Evolutionary conservation across 495 filamentous ascomycete species (phyloP).

Genomic region (Chlorociboria aeruginascens): DNA sequence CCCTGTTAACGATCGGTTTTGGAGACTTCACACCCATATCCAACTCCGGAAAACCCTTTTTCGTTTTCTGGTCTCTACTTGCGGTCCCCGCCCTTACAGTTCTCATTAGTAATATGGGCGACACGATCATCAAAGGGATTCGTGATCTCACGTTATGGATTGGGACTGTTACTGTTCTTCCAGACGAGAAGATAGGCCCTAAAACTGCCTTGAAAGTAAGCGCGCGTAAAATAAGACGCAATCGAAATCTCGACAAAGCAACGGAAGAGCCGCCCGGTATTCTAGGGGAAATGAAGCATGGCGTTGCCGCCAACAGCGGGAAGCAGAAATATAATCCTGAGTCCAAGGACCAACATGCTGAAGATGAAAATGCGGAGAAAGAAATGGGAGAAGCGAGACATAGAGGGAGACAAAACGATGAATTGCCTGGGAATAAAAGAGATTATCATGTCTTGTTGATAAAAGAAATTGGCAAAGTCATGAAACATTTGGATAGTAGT

Average conservation of each 20-base stretch:
- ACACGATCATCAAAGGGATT: constrained; percentile 62
- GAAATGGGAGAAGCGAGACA: constrained; percentile 11
- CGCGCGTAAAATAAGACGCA: constrained; percentile 1
- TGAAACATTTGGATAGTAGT: constrained; percentile 44
- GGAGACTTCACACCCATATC: constrained; percentile 62
- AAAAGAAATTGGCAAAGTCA: constrained; percentile 55
- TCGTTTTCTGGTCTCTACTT: constrained; percentile 82
- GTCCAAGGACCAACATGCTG: constrained; percentile 3
- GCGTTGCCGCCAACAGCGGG: constrained; percentile 10
- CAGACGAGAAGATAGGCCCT: constrained; percentile 44
- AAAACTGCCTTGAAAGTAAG: constrained; percentile 21
- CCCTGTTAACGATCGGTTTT: constrained; percentile 76
- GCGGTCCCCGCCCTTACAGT: constrained; percentile 76
- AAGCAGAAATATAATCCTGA: constrained; percentile 17
- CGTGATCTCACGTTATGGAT: constrained; percentile 57
- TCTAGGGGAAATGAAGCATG: constrained; percentile 25
- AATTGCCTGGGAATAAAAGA: constrained; percentile 25
- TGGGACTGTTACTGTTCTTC: constrained; percentile 64
- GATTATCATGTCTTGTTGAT: constrained; percentile 54
- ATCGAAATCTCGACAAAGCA: constrained; percentile 1
- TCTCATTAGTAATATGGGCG: constrained; percentile 72
- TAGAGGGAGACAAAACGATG: background rate
- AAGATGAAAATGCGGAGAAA: constrained; percentile 19
- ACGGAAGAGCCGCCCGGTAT: constrained; percentile 29
- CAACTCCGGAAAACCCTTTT: constrained; percentile 66